phyloP scores from a whole-genome alignment of 2,329 filamentous ascomycete species.

The Paecilomyces niveus region DNA sequence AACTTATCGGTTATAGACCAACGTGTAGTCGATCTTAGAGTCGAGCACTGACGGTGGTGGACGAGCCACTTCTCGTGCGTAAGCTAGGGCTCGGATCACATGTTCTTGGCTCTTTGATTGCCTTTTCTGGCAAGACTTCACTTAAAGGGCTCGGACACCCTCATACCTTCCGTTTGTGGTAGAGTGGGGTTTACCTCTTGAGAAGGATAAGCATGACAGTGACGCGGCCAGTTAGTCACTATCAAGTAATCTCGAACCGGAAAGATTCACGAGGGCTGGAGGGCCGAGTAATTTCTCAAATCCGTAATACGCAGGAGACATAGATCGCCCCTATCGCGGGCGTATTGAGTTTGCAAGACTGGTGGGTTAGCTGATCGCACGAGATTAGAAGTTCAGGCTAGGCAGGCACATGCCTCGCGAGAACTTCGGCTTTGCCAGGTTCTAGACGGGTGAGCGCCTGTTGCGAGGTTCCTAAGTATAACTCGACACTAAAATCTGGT shows the following conservation, averaged over 20 bases:
- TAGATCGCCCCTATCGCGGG: neutral
- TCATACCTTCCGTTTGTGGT: neutral
- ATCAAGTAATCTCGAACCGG: neutral
- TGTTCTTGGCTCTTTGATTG: conserved; percentile 5
- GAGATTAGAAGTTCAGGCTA: neutral
- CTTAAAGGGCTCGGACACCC: neutral
- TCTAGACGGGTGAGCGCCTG: neutral
- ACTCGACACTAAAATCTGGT: neutral
- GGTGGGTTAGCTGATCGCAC: neutral
- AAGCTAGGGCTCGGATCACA: conserved; percentile 13
- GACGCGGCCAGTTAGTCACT: neutral
- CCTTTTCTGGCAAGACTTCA: neutral
- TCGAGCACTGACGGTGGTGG: conserved; percentile 2
- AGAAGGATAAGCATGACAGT: neutral
- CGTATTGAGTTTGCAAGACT: neutral
- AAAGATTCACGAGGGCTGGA: neutral
- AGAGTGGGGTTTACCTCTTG: neutral
- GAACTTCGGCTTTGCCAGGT: neutral
- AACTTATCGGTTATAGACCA: neutral
- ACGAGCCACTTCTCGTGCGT: neutral
- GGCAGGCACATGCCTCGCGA: neutral
- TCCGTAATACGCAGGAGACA: neutral
- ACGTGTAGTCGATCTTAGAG: neutral
- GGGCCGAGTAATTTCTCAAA: neutral
- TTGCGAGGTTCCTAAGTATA: neutral